These are phyloP conservation scores for Podaxis sp. DNA, from an alignment of 768 basidiomycete species.

Conservation along the genomic window DNA sequence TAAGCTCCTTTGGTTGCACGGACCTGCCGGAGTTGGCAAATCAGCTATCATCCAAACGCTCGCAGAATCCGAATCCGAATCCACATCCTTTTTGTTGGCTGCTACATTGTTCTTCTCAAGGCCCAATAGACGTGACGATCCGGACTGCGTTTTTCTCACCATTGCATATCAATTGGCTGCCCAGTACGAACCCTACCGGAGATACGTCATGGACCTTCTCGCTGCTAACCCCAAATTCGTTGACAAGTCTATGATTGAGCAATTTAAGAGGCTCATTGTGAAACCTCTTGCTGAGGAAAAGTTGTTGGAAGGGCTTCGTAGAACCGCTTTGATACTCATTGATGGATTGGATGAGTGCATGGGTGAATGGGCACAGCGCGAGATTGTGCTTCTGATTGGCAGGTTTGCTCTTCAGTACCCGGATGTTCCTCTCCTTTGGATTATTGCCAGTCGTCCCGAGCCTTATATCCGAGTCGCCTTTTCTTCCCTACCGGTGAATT, in stretches of 20 bases:
- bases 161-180: constrained; percentile 24
- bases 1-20: not conserved
- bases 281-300: constrained; percentile 10
- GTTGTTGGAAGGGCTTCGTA: not conserved
- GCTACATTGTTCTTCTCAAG: constrained; percentile 25
- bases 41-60: not conserved
- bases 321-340: constrained; percentile 16
- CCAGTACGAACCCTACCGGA: not conserved
- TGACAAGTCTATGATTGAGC: constrained; percentile 11
- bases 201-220: constrained; percentile 12
- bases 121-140: not conserved
- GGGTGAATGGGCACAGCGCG: constrained; percentile 11
- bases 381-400: constrained; percentile 18
- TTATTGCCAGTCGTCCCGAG: constrained; percentile 29
- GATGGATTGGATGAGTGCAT: constrained; percentile 30
- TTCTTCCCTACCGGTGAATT: not conserved
- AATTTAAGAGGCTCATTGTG: constrained; percentile 17
- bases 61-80: too few species aligned
- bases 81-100: constrained; percentile 5
- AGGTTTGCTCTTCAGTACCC: not conserved
- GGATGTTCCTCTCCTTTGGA: constrained; percentile 20
- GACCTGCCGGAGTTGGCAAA: not conserved
- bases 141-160: constrained; percentile 19
- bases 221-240: constrained; percentile 6
- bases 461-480: constrained; percentile 19